Base-by-base conservation (phyloP, 306 rosid genomes). In the Trichosanthes cucumerina region DNA sequence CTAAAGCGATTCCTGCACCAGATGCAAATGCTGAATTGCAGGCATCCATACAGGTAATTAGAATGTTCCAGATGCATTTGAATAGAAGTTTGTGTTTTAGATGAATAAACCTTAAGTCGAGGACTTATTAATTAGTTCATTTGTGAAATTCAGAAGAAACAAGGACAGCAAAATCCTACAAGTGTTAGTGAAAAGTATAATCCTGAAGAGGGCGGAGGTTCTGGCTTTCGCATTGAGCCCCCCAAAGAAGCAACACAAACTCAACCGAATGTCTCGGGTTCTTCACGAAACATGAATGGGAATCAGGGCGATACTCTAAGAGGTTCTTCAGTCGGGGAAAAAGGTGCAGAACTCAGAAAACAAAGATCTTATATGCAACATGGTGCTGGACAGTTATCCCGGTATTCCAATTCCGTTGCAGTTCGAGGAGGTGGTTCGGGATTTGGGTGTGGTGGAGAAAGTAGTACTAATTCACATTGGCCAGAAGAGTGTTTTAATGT, bases 391-490 rank as follows among this genome's bases (percentile, higher is more conserved):
- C 85, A 87, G 41, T 74, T 90, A 9, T 88, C 93, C 43, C 84
- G 85, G 81, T 89, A 86, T 86, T 89, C 97, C 58, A 90, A 79
- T 83, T 93, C 96, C 1, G 84, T 88, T 44, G 89, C 91, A 28
- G 80, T 36, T 64, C 87, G 85, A 71, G 87, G 85, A 71, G 87
- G 88, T 71, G 88, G 69, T 79, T 90, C 86, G 18, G 80, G 33
- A 62, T 86, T 88, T 64, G 90, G 81, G 49, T 80, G 86, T 65
- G 59, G 81, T 75, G 84, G 83, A 47, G 80, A 87, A 76, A 79
- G 80, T 80, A 72, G 83, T 77, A 80, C 71, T 82, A 87, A 84
- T 79, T 84, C 87, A 15, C 80, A 84, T 65, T 90, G 96, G 97
- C 86, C 80, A 60, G 90, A 77, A 80, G 88, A 89, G 56, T 83